Base-by-base conservation (phyloP, 2,329 filamentous ascomycete species). In the Fusarium secorum region DNA sequence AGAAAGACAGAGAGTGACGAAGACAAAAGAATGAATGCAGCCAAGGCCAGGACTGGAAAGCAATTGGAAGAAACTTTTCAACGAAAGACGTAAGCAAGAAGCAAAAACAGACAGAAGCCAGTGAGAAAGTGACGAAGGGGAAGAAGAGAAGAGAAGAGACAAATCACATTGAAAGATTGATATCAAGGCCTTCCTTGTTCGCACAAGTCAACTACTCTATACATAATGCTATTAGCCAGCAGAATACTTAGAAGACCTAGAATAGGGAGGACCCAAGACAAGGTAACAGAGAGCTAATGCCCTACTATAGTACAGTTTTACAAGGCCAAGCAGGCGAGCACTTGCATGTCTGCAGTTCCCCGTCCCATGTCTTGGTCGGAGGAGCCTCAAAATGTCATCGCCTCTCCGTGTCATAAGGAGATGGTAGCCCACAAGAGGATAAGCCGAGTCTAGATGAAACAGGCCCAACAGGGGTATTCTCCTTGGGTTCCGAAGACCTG, bases 161-260 rank as follows among this genome's bases (percentile, higher is more conserved):
- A 59, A 54, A 60, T 70, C 65, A 71, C 45, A 68, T 59, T 56
- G 22, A 41, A 33, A 46, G 38, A 32, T 46, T 48, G 46, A 63
- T 72, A 72, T 64, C 70, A 70, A 67, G 70, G 69, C 46, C 54
- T 64, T 67, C 66, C 70, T 67, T 72, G 70, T 48, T 65, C 59
- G 69, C 65, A 63, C 59, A 69, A 66, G 68, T 59, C 36, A 22
- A 46, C 36, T 28, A 56, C 26, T 45, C 46, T 54, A 35, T 35
- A 22, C 24, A 41, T 20, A 48, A 44, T 32, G 35, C 18, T 20
- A 45, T 13, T 20, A 45, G 24, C 24, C 22, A 55, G 38, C 18
- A 45, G 28, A 51, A 24, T 22, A 36, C 18, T n/a, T 38, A 18
- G 44, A 22, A 30, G 14, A 30, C 18, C 18, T 30, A 46, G 26